A percentile compares a stretch with the other conserved stretches of the same genome.
Evolutionary conservation across 352 stramenopile genomes (phyloP).

Genomic region (Phytophthora citricola): DNA sequence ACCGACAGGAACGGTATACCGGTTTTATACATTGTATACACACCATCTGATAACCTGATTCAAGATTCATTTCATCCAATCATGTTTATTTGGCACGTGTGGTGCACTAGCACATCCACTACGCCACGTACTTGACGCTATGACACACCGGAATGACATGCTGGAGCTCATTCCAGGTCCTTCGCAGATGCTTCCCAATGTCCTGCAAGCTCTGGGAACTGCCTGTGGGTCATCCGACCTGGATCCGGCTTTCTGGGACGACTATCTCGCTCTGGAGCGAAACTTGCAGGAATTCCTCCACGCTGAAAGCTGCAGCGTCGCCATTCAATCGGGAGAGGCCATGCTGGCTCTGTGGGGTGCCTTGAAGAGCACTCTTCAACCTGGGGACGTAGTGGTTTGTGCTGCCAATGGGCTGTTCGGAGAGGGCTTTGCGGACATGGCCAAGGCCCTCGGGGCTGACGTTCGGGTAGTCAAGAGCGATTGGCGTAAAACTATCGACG

Average conservation of each 20-base stretch:
- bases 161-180: conserved; percentile 51
- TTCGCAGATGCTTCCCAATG: conserved; percentile 47
- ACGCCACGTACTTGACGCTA: conserved; percentile 11
- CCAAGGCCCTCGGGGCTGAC: conserved; percentile 44
- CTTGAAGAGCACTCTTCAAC: conserved; percentile 50
- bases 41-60: conserved; percentile 17
- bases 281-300: conserved; percentile 44
- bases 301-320: conserved; percentile 42
- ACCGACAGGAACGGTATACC: not conserved
- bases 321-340: conserved; percentile 64
- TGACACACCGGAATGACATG: conserved; percentile 20
- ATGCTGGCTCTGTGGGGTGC: conserved; percentile 65
- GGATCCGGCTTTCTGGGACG: conserved; percentile 59
- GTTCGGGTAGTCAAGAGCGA: conserved; percentile 46
- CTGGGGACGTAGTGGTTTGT: conserved; percentile 54
- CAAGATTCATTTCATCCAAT: conserved; percentile 16
- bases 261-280: conserved; percentile 54
- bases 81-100: not conserved
- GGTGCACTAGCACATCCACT: not conserved
- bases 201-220: conserved; percentile 39
- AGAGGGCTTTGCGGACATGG: conserved; percentile 59
- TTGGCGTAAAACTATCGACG: conserved; percentile 51
- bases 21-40: too few relatives aligned
- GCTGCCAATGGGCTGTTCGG: conserved; percentile 58
- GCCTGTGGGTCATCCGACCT: conserved; percentile 53